Base-by-base conservation (phyloP, 1,139 yeast species). In the Dujonia santamariae region DNA sequence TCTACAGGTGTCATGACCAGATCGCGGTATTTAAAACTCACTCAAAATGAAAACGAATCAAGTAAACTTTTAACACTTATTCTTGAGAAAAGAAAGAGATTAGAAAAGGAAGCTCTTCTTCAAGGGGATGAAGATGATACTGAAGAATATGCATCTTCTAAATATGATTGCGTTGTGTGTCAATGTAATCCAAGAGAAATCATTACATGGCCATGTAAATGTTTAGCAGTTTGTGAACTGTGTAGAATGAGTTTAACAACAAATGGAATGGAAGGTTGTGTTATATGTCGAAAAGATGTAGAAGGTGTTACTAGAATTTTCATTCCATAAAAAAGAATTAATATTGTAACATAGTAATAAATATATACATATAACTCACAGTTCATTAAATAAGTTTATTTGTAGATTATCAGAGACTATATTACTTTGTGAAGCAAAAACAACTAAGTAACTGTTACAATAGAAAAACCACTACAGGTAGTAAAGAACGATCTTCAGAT, bases 201-300 rank as follows among this genome's bases (percentile, higher is more conserved):
- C 28, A 80, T 88, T 12, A 66, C 92, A 3, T 88, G 97, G 97
- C 97, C 97, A 1, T 88, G 97, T 54, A 75, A 80, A 46, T 88
- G 97, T 55, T 76, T 88, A 43, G 88, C 96, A 0, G 68, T 88
- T 7, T 88, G 97, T 56, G 96, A 87, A 43, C 72, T 77, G 12
- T 88, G 97, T 51, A 69, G 97, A 17, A 63, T 80, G 20, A 75
- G 85, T n/a, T 65, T 88, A 37, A 90, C 87, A 3, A 63, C 80
- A 17, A 73, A 87, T 40, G 85, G 85, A 11, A 81, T 83, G 48
- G 78, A 76, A 38, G 83, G 84, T 1, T 88, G 97, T 57, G 94
- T 87, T 1, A 85, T 95, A 48, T 88, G 97, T 50, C 72, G 96
- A 30, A 65, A 80, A 19, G 73, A 73, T 14, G 95, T 88, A 3